A percentile compares a stretch with the other conserved stretches of the same genome.
Conservation (phyloP, 306 rosid species). For the Quillaja saponaria region DNA sequence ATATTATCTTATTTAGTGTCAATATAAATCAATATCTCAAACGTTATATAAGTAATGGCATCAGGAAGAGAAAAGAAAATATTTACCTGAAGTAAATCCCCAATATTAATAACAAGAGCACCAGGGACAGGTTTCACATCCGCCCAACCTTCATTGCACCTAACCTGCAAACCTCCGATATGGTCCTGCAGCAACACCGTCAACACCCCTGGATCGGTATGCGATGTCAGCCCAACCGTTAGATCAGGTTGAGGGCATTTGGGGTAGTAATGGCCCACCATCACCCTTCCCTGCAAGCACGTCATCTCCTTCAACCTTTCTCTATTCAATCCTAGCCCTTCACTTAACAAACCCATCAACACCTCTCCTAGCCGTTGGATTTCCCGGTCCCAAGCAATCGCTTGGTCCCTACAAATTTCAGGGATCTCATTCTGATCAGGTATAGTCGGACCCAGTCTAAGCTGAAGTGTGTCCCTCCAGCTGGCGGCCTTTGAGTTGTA, state of each 20-base stretch:
- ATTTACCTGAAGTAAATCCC: slow-evolving; percentile 78
- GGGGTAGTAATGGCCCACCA: slow-evolving; percentile 53
- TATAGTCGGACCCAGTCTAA: slow-evolving; percentile 41
- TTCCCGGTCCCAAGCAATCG: slow-evolving; percentile 55
- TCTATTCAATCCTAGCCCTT: slow-evolving; percentile 46
- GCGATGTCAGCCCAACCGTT: slow-evolving; percentile 66
- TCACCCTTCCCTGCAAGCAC: slow-evolving; percentile 34
- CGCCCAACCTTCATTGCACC: slow-evolving; percentile 53
- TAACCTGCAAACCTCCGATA: slow-evolving; percentile 79
- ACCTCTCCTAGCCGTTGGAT: slow-evolving; percentile 45
- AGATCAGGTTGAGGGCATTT: slow-evolving; percentile 58
- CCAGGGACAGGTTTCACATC: slow-evolving; percentile 69
- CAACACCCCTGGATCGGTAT: slow-evolving; percentile 73
- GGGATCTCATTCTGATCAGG: slow-evolving; percentile 40
- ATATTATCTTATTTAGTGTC: too few relatives aligned
- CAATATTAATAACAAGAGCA: slow-evolving; percentile 75
- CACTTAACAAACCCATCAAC: slow-evolving; percentile 41
- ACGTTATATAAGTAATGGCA: too few relatives aligned
- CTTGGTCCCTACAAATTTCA: slow-evolving; percentile 48
- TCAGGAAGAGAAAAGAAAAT: neutral
- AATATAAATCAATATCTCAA: too few relatives aligned
- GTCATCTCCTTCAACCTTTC: slow-evolving; percentile 32
- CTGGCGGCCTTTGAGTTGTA: slow-evolving; percentile 53
- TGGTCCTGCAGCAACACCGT: slow-evolving; percentile 72
- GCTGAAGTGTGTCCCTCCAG: slow-evolving; percentile 74